phyloP scores from a whole-genome alignment of 1,284 basidiomycete species.

The Ustilago vetiveriae region DNA sequence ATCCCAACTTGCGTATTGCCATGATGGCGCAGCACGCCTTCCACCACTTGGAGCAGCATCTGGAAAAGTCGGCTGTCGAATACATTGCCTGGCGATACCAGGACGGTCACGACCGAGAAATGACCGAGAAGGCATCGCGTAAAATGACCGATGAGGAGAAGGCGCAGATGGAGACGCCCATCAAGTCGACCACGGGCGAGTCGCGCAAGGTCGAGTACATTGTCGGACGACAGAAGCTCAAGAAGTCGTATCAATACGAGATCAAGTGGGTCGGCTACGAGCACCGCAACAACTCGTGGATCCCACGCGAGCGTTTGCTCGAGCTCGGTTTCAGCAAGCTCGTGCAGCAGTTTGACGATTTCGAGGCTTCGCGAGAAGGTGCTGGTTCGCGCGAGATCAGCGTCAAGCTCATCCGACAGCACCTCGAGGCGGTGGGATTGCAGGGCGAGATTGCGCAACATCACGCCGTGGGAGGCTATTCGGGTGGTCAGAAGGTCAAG shows the following conservation, averaged over 20 bases:
- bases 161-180: conserved; percentile 82
- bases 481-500: conserved; percentile 89
- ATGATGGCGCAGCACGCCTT: conserved; percentile 91
- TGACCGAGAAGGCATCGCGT: conserved; percentile 89
- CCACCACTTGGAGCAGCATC: conserved; percentile 66
- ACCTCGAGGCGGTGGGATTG: conserved; percentile 79
- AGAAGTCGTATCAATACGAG: conserved; percentile 91
- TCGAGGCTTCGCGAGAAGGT: conserved; percentile 82
- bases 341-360: conserved; percentile 94
- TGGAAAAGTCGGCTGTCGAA: conserved; percentile 65
- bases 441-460: conserved; percentile 73
- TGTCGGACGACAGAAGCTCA: conserved; percentile 96
- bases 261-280: conserved; percentile 95
- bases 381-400: conserved; percentile 75
- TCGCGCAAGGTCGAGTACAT: conserved; percentile 87
- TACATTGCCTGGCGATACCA: conserved; percentile 93
- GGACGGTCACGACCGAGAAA: conserved; percentile 95
- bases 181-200: conserved; percentile 90
- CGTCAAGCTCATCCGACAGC: conserved; percentile 65
- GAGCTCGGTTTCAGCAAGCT: conserved; percentile 90
- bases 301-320: conserved; percentile 87
- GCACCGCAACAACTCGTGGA: conserved; percentile 93
- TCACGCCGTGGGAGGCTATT: conserved; percentile 63
- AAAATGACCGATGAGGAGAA: conserved; percentile 88
- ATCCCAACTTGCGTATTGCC: conserved; percentile 92